Evolutionary conservation across 2,329 filamentous ascomycete species (phyloP).

Genomic region (Neofusicoccum sp.): DNA sequence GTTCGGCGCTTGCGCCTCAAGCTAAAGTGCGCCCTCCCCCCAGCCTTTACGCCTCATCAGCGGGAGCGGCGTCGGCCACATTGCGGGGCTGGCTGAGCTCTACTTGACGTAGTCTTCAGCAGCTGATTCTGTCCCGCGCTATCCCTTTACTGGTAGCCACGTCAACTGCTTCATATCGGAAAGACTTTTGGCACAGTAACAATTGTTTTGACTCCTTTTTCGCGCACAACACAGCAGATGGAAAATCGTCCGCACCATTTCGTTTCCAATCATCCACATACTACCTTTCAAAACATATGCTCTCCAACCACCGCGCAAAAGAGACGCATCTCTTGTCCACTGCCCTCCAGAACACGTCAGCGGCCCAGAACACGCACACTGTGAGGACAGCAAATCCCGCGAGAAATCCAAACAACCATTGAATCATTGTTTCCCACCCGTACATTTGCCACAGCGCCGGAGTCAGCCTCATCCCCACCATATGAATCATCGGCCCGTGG

Average conservation of each 20-base stretch:
- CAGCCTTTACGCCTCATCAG: neutral
- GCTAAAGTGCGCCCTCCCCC: neutral
- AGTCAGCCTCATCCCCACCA: neutral
- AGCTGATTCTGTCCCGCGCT: no score
- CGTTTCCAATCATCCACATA: neutral
- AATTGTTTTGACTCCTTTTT: no score
- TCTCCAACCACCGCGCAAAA: neutral
- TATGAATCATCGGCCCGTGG: neutral
- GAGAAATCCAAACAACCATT: neutral
- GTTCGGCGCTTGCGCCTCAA: neutral
- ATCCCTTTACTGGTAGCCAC: no score
- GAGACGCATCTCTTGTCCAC: neutral
- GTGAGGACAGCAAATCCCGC: neutral
- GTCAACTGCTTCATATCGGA: no score
- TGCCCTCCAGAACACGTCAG: neutral
- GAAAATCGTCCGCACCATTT: neutral
- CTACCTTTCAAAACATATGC: neutral
- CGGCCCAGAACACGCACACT: neutral
- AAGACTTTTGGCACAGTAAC: no score
- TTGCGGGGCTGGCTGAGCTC: neutral
- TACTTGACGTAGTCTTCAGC: no score
- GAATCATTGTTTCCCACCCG: neutral
- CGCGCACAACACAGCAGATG: no score
- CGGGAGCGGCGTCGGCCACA: conserved; percentile 3
- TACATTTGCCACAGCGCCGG: neutral